Conservation (phyloP, 306 rosid genomes). For the Begonia masoniana region DNA sequence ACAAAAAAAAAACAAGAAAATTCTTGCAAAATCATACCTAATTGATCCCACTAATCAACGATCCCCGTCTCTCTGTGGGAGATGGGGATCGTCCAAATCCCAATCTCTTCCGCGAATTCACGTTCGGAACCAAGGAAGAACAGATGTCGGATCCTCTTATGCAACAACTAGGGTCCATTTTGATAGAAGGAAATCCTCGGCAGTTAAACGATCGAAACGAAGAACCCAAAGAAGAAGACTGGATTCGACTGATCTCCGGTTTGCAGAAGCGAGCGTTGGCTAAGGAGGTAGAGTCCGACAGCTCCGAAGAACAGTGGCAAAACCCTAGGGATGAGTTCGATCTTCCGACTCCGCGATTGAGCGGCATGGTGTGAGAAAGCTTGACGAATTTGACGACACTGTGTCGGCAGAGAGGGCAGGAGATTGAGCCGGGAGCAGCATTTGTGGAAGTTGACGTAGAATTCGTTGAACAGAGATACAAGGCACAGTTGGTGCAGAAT, state of each 20-base stretch:
- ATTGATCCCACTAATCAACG: slow-evolving; percentile 28
- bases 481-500: slow-evolving; percentile 85
- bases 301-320: slow-evolving; percentile 53
- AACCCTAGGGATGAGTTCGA: slow-evolving; percentile 52
- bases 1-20: no score
- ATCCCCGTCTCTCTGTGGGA: slow-evolving; percentile 33
- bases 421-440: slow-evolving; percentile 76
- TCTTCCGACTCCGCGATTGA: slow-evolving; percentile 29
- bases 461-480: slow-evolving; percentile 83
- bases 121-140: slow-evolving; percentile 44
- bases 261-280: slow-evolving; percentile 47
- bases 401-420: slow-evolving; percentile 87
- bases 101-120: slow-evolving; percentile 27
- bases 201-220: slow-evolving; percentile 48
- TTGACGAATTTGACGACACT: slow-evolving; percentile 70
- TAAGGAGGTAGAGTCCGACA: slow-evolving; percentile 28
- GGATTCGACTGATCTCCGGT: slow-evolving; percentile 23
- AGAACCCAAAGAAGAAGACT: slow-evolving; percentile 22
- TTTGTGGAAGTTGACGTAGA: slow-evolving; percentile 21
- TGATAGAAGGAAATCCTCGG: slow-evolving; percentile 50
- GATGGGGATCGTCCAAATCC: slow-evolving; percentile 44
- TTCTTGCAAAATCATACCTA: no score
- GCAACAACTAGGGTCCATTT: slow-evolving; percentile 40
- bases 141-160: slow-evolving; percentile 43
- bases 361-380: slow-evolving; percentile 39